These are phyloP conservation scores for Ramaria sp. DNA, from an alignment of 768 basidiomycete species.

Conservation along the genomic window DNA sequence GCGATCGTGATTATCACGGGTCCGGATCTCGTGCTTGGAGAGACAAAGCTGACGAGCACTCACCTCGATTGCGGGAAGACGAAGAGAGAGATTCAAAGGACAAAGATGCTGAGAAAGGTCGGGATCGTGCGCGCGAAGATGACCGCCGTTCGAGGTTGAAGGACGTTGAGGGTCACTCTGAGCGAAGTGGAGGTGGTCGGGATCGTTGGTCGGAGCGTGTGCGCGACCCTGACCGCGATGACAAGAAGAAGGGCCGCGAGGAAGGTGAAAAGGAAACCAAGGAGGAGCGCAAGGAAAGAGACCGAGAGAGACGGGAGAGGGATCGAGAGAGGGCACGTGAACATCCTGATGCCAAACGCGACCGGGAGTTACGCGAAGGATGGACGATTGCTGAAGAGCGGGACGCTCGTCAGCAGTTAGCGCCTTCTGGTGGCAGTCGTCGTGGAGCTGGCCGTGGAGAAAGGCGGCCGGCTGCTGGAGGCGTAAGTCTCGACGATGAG, in stretches of 20 bases:
- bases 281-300: slow-evolving; percentile 9
- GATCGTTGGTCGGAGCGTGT: slow-evolving; percentile 7
- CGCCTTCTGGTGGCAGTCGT: not conserved
- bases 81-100: not conserved
- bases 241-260: not conserved
- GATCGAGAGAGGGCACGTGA: slow-evolving; percentile 26
- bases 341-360: slow-evolving; percentile 34
- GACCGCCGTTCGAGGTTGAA: not conserved
- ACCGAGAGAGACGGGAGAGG: slow-evolving; percentile 32
- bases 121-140: slow-evolving; percentile 1
- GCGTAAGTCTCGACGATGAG: slow-evolving; percentile 37
- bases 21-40: not conserved
- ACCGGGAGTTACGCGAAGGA: slow-evolving; percentile 35
- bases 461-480: slow-evolving; percentile 47
- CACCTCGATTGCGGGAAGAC: not conserved
- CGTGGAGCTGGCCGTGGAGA: slow-evolving; percentile 34
- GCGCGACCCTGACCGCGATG: not conserved
- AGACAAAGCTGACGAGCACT: not conserved
- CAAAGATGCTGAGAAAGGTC: slow-evolving; percentile 3
- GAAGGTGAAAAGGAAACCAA: slow-evolving; percentile 7
- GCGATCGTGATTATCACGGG: slow-evolving; percentile 20
- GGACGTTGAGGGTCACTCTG: slow-evolving; percentile 1
- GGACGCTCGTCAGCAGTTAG: slow-evolving; percentile 23
- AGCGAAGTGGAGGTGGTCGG: not conserved
- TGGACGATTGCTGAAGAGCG: slow-evolving; percentile 61